Conservation (phyloP, 495 filamentous ascomycete genomes). For the Annulohypoxylon moriforme region DNA sequence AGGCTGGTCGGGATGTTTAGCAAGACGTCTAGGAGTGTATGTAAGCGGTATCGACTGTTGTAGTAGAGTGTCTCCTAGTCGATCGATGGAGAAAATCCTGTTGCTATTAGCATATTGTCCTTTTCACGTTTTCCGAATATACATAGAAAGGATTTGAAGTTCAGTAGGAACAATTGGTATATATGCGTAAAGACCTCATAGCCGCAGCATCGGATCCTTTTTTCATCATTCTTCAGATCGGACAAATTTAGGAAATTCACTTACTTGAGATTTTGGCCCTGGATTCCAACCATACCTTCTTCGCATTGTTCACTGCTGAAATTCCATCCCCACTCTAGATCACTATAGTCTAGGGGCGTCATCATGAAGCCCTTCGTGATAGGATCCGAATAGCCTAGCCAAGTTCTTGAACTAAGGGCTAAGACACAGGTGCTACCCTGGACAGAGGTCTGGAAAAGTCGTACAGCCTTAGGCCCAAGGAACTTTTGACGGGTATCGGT, state of each 20-base stretch:
- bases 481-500: conserved; percentile 95
- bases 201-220: conserved; percentile 61
- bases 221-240: conserved; percentile 73
- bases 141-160: conserved; percentile 25
- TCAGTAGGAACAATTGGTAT: conserved; percentile 69
- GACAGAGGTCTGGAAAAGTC: conserved; percentile 86
- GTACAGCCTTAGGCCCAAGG: conserved; percentile 86
- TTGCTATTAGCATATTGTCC: conserved; percentile 77
- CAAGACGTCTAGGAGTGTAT: conserved; percentile 88
- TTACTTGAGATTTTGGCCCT: conserved; percentile 88
- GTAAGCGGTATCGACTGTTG: conserved; percentile 89
- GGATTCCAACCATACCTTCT: conserved; percentile 96
- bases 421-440: conserved; percentile 88
- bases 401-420: conserved; percentile 88
- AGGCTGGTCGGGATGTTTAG: conserved; percentile 87
- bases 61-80: conserved; percentile 84
- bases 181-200: conserved; percentile 60
- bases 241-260: conserved; percentile 52
- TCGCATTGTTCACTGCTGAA: conserved; percentile 93
- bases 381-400: conserved; percentile 90
- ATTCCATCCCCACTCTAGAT: conserved; percentile 94
- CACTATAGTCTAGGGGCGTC: conserved; percentile 86
- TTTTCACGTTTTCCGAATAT: background rate
- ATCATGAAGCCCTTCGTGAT: conserved; percentile 87
- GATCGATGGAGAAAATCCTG: conserved; percentile 92